A percentile compares a stretch with the other conserved stretches of the same genome.
phyloP scores from a whole-genome alignment of 2,329 filamentous ascomycete genomes.

The Cladophialophora immunda region DNA sequence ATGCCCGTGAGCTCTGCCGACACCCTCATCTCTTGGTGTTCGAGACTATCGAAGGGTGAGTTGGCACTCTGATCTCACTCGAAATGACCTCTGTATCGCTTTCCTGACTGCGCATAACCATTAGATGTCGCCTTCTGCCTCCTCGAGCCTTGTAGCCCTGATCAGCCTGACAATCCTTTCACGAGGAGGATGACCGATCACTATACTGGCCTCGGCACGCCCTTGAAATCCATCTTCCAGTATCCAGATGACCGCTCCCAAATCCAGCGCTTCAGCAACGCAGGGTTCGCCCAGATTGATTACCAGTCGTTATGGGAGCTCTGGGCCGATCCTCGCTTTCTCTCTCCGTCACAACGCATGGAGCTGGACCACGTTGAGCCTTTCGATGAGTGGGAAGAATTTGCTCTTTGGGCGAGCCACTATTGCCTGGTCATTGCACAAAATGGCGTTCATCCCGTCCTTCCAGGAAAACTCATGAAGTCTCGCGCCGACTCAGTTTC shows the following conservation, averaged over 20 bases:
- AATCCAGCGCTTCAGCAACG: constrained; percentile 68
- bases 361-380: constrained; percentile 77
- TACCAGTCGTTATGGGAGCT: constrained; percentile 80
- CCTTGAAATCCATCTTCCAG: constrained; percentile 56
- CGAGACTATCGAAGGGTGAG: constrained; percentile 71
- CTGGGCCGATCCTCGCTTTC: constrained; percentile 76
- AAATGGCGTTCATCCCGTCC: constrained; percentile 30
- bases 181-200: constrained; percentile 48
- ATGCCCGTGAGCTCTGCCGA: constrained; percentile 80
- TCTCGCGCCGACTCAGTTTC: constrained; percentile 34
- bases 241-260: constrained; percentile 75
- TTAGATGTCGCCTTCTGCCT: constrained; percentile 78
- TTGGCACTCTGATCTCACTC: background rate
- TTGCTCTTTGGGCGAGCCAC: constrained; percentile 82
- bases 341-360: constrained; percentile 67
- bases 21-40: constrained; percentile 79
- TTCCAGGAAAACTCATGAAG: constrained; percentile 25
- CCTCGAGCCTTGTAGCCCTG: constrained; percentile 84
- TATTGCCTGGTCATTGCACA: constrained; percentile 69
- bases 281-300: constrained; percentile 72
- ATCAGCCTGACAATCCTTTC: constrained; percentile 81
- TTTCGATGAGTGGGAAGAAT: constrained; percentile 96
- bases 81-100: background rate
- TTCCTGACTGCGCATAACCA: background rate
- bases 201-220: constrained; percentile 38